Conservation (phyloP, 2,329 filamentous ascomycete genomes). For the Shiraia sp. region DNA sequence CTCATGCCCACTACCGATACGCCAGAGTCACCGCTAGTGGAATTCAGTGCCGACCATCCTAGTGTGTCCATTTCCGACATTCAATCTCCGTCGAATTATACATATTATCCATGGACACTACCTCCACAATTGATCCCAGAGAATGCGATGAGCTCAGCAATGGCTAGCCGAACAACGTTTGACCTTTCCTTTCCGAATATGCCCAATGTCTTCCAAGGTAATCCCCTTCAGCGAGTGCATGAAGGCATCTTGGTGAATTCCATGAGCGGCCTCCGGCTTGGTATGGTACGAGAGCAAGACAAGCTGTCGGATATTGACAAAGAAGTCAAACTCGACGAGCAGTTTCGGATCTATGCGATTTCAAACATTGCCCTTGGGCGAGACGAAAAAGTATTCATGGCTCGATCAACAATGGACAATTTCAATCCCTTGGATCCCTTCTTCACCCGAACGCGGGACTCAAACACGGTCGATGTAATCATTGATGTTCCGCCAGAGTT, state of each 20-base stretch:
- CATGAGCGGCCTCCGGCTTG: conserved; percentile 64
- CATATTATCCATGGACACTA: conserved; percentile 91
- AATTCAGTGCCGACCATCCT: conserved; percentile 58
- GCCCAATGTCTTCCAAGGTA: conserved; percentile 53
- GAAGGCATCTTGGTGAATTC: conserved; percentile 65
- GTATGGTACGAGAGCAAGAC: conserved; percentile 67
- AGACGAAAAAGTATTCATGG: conserved; percentile 84
- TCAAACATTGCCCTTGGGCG: conserved; percentile 80
- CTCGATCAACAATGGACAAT: conserved; percentile 68
- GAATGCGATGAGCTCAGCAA: conserved; percentile 75
- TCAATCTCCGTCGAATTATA: conserved; percentile 73
- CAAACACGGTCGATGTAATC: conserved; percentile 73
- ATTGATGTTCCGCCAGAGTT: conserved; percentile 56
- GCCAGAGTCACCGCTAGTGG: conserved; percentile 60
- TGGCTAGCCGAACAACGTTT: conserved; percentile 72
- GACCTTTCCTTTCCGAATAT: conserved; percentile 68
- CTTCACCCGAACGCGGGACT: conserved; percentile 77
- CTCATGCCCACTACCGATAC: conserved; percentile 65
- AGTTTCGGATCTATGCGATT: conserved; percentile 77
- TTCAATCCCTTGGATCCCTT: conserved; percentile 79
- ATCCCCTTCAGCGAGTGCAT: conserved; percentile 59
- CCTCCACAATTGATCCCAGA: conserved; percentile 73
- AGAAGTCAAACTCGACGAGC: conserved; percentile 35
- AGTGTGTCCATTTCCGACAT: conserved; percentile 60
- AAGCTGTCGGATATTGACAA: conserved; percentile 44